These are phyloP conservation scores for Lineolata rhizophorae DNA, from an alignment of 495 filamentous ascomycete genomes.

Conservation along the genomic window DNA sequence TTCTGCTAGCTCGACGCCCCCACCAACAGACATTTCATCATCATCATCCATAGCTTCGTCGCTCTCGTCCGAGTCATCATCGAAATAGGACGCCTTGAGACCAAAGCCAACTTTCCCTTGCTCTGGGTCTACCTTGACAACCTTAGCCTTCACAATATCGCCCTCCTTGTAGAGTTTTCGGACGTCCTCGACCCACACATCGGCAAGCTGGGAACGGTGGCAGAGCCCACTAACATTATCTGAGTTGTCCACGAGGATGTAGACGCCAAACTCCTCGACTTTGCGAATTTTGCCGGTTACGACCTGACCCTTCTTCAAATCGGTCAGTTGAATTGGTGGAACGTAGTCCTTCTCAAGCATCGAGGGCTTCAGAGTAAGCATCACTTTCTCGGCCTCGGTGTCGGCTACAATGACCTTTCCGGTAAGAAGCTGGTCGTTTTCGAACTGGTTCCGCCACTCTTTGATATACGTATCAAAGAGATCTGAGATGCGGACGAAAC, in stretches of 20 bases:
- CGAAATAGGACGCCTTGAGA: conserved; percentile 79
- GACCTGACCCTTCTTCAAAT: conserved; percentile 55
- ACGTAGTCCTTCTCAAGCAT: conserved; percentile 61
- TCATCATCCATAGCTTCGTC: conserved; percentile 28
- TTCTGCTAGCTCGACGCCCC: conserved; percentile 5
- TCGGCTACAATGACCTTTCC: conserved; percentile 58
- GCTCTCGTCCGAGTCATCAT: conserved; percentile 31
- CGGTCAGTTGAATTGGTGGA: conserved; percentile 39
- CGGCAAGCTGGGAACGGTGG: conserved; percentile 76
- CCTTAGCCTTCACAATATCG: conserved; percentile 73
- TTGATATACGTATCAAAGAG: conserved; percentile 81
- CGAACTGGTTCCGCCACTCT: conserved; percentile 82
- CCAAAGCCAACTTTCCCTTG: conserved; percentile 67
- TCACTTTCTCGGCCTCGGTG: conserved; percentile 38
- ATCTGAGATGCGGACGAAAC: conserved; percentile 62
- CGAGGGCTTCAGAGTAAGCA: conserved; percentile 72
- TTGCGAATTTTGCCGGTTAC: conserved; percentile 79
- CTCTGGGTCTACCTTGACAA: conserved; percentile 53
- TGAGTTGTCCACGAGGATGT: conserved; percentile 72
- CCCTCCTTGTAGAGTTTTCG: conserved; percentile 68
- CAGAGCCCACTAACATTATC: conserved; percentile 77
- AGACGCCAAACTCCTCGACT: conserved; percentile 85
- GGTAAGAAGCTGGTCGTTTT: conserved; percentile 71
- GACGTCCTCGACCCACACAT: conserved; percentile 54
- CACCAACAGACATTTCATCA: conserved; percentile 7